Base-by-base conservation (phyloP, 2,329 filamentous ascomycete genomes). In the Exserohilum rostratum region DNA sequence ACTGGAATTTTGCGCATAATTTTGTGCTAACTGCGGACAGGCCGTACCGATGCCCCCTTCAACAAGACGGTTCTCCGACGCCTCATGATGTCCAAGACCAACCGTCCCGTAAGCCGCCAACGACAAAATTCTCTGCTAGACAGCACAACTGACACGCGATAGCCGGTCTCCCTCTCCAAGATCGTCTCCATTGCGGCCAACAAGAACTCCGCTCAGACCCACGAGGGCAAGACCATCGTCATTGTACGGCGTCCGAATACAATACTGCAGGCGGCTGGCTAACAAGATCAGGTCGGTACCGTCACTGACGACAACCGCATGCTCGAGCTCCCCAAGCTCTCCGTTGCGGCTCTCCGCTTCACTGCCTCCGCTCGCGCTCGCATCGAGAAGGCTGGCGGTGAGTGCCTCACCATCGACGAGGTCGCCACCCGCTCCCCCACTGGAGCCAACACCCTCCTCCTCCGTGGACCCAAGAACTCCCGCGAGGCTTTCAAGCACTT, bases 401-500 rank as follows among this genome's bases (percentile, higher is more conserved):
- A 97, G 86, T 87, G 86, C 77, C 84, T 98, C 80, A 99, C 95
- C 72, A 87, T 99, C 75, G 95, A 99, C 79, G 93, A 99, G 87
- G 88, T 99, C 71, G 95, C 95, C 70, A 88, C 96, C 76, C 90
- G 93, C 77, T 89, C 93, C 73, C 95, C 95, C 68, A 99, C 93
- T 70, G 95, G 95, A 76, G 88, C 89, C 84, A 97, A 98, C 88
- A 98, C 95, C 67, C 85, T 99, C 73, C 88, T 98, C 75, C 89
- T 99, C 79, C 91, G 95, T 80, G 95, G 95, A 66, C 93, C 95
- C 81, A 99, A 97, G 91, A 98, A 98, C 83, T 81, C 91, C 73
- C 89, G 95, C 78, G 95, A 99, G 88, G 91, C 95, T 64, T 85
- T 98, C 81, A 98, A 96, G 90, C 96, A 99, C 85, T 99, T 99